Conservation (phyloP, 2,329 filamentous ascomycete genomes). For the Zasmidium cellare region DNA sequence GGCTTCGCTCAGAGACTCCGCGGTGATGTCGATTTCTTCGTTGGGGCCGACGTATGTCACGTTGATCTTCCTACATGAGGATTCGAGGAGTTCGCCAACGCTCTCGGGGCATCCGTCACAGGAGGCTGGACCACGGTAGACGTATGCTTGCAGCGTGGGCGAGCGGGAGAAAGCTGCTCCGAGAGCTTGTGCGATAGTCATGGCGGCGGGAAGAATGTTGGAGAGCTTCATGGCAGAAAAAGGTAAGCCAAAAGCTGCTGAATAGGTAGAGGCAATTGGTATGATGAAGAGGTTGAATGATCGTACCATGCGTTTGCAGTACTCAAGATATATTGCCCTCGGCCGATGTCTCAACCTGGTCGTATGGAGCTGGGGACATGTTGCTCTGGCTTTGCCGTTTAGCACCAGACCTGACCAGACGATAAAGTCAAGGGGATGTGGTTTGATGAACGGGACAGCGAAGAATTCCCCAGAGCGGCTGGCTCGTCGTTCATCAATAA, state of each 20-base stretch:
- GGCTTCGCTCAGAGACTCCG: slow-evolving; percentile 13
- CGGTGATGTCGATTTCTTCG: slow-evolving; percentile 17
- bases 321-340: neutral
- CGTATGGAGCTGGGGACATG: neutral
- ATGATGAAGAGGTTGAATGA: neutral
- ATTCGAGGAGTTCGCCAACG: slow-evolving; percentile 16
- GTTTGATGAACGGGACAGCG: neutral
- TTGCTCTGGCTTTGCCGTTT: neutral
- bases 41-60: slow-evolving; percentile 21
- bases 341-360: neutral
- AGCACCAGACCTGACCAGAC: neutral
- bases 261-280: too few relatives aligned
- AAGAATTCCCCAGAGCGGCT: neutral
- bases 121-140: slow-evolving; percentile 21
- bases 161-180: neutral
- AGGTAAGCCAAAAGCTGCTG: neutral
- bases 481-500: neutral
- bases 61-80: slow-evolving; percentile 14
- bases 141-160: slow-evolving; percentile 12
- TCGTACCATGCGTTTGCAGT: neutral
- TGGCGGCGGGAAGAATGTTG: neutral
- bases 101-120: slow-evolving; percentile 20
- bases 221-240: neutral
- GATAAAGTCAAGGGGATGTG: too few relatives aligned
- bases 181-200: neutral